Evolutionary conservation across 768 basidiomycete genomes (phyloP), one percentile per base, ranked within the genome.

Genomic region (Pleurotus tuber-regium): DNA sequence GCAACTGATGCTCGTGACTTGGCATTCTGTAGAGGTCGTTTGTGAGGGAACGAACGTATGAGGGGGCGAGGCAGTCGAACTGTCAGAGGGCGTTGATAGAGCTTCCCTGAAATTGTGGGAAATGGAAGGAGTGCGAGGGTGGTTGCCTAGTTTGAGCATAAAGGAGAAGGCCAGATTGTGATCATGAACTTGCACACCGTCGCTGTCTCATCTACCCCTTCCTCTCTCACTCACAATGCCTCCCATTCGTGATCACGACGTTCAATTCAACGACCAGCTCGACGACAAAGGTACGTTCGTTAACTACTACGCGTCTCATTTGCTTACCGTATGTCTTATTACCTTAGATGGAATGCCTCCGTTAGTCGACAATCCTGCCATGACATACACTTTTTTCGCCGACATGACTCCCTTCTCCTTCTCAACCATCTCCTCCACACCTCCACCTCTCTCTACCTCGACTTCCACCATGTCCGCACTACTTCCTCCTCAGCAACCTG

Each of bases 381-480:
- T 76, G 72, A 78, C 74, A 36, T 83, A 79, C 67, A 84, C 83
- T n/a, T 85, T 86, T 67, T 77, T 77, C 61, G 72, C 77, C 23
- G 78, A 81, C 60, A 80, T 82, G 72, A 75, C 77, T 4, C 77
- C 82, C 42, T 71, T 77, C 61, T 76, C 76, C 30, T 79, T 74
- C 67, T 65, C 62, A 39, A 54, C 25, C 47, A 51, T 35, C 18
- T 31, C 48, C 23, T 48, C 44, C 39, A 29, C 68, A 55, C 67
- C 63, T 61, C 43, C 65, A 67, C 40, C 59, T 54, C 60, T 42
- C 52, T 61, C 38, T 55, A 71, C 55, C 21, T 47, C 53, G 43
- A 44, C 25, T 5, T 18, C 48, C 41, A 23, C 47, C 51, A 4
- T 26, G 39, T 4, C 54, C 56, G 23, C 52, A 47, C 16, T 10